phyloP scores from a whole-genome alignment of 2,329 filamentous ascomycete species.

The Beauveria pseudobassiana region DNA sequence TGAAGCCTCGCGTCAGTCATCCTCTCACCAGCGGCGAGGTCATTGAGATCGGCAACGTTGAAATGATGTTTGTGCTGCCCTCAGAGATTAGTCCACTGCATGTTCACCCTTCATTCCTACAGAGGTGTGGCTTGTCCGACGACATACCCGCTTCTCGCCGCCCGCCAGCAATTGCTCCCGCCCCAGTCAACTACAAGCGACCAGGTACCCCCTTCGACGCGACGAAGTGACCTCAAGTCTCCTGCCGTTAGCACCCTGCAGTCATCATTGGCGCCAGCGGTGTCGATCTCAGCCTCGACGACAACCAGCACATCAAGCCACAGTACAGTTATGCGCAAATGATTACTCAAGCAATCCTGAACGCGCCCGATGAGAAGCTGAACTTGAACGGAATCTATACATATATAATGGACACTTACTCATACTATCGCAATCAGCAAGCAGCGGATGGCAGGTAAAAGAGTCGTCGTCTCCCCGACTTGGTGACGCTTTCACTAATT shows the following conservation, averaged over 20 bases:
- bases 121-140: conserved; percentile 53
- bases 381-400: conserved; percentile 90
- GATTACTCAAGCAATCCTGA: conserved; percentile 93
- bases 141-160: conserved; percentile 22
- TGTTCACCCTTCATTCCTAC: conserved; percentile 62
- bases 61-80: conserved; percentile 99
- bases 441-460: conserved; percentile 77
- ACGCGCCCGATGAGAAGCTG: conserved; percentile 77
- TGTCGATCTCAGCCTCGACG: conserved; percentile 73
- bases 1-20: conserved; percentile 60
- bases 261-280: conserved; percentile 38
- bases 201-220: conserved; percentile 51
- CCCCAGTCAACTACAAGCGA: conserved; percentile 52
- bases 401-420: conserved; percentile 84
- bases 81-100: conserved; percentile 58
- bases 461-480: conserved; percentile 18
- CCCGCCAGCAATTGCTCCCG: conserved; percentile 48
- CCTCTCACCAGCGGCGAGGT: conserved; percentile 79
- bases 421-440: conserved; percentile 80
- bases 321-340: conserved; percentile 94
- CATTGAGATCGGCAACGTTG: conserved; percentile 82
- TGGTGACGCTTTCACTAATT: conserved; percentile 12
- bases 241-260: conserved; percentile 28
- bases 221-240: conserved; percentile 22
- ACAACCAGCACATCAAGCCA: conserved; percentile 86